phyloP scores from a whole-genome alignment of 768 basidiomycete genomes.

The Sporobolomyces pararoseus region DNA sequence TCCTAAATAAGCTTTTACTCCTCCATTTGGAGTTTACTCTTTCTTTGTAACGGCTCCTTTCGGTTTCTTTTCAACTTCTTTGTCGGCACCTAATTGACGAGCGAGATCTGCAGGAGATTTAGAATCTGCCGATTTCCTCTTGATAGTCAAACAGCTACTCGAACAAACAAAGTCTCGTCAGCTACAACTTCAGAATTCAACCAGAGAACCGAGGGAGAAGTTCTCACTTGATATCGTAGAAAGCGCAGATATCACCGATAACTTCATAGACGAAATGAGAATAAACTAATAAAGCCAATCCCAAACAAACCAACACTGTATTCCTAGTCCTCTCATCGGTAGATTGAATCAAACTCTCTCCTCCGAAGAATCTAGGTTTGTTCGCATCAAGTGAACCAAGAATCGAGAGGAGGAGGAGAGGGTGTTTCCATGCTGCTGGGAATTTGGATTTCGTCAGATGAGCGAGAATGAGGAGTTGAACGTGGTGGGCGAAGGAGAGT shows the following conservation, averaged over 20 bases:
- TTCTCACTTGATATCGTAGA: constrained; percentile 88
- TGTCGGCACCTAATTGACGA: constrained; percentile 6
- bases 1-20: too few relatives aligned
- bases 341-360: constrained; percentile 56
- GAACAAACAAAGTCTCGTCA: neutral
- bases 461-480: constrained; percentile 85
- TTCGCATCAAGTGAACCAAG: constrained; percentile 80
- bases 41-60: neutral
- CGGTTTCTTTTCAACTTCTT: constrained; percentile 2
- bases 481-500: constrained; percentile 58
- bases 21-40: neutral
- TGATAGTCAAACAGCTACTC: constrained; percentile 4
- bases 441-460: constrained; percentile 81
- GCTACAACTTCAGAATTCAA: neutral
- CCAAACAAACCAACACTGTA: constrained; percentile 39
- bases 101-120: constrained; percentile 13
- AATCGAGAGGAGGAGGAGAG: constrained; percentile 76
- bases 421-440: constrained; percentile 68
- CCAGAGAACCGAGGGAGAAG: neutral
- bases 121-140: neutral
- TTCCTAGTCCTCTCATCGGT: constrained; percentile 18
- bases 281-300: constrained; percentile 52
- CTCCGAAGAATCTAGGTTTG: constrained; percentile 56
- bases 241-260: constrained; percentile 80
- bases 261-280: constrained; percentile 66